Evolutionary conservation across 192 early-diverging fungal genomes (phyloP).

Genomic region (Lunasporangiospora selenospora): DNA sequence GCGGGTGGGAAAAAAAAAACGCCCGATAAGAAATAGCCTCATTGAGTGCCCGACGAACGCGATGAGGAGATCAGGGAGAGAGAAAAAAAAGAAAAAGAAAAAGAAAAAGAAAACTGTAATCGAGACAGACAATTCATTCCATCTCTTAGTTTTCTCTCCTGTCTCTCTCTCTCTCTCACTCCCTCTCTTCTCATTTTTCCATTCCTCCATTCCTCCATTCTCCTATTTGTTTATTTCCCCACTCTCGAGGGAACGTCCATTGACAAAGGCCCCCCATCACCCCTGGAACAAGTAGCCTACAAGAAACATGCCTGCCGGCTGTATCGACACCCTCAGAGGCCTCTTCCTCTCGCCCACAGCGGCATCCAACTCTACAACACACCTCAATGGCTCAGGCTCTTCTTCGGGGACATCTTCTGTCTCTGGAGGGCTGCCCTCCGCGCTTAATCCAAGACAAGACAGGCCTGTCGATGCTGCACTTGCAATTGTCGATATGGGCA

Average conservation of each 20-base stretch:
- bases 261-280: slow-evolving; percentile 3
- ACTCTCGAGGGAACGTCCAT: neutral
- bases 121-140: neutral
- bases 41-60: too few relatives aligned
- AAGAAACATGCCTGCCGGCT: too few relatives aligned
- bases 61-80: too few relatives aligned
- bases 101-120: too few relatives aligned
- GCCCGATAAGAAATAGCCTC: too few relatives aligned
- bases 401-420: slow-evolving; percentile 20
- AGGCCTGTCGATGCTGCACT: slow-evolving; percentile 44
- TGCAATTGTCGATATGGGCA: slow-evolving; percentile 65
- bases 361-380: neutral
- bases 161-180: neutral
- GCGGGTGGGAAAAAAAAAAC: too few relatives aligned
- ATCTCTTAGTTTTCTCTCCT: neutral
- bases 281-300: too few relatives aligned
- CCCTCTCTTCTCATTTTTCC: neutral
- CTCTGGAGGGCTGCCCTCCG: too few relatives aligned
- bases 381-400: neutral
- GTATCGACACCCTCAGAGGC: neutral
- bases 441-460: too few relatives aligned
- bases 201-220: neutral
- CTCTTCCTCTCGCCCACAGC: neutral
- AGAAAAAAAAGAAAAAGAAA: too few relatives aligned
- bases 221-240: neutral